Evolutionary conservation across 140 eudicot genomes (phyloP).

Genomic region (Stevia rebaudiana): DNA sequence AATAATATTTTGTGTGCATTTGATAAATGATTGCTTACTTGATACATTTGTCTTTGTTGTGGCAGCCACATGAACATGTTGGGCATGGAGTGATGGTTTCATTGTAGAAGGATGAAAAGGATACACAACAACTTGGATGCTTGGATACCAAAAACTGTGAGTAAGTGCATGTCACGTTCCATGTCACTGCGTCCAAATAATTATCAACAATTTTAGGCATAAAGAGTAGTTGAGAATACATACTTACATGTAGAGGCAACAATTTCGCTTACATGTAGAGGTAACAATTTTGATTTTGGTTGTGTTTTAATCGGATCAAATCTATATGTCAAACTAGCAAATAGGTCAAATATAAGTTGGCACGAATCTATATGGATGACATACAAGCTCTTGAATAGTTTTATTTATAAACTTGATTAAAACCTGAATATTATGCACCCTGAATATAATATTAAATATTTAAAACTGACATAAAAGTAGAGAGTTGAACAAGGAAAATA

Average conservation of each 20-base stretch:
- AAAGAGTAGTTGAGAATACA: neutral
- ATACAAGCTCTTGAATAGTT: neutral
- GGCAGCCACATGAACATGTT: slow-evolving; percentile 83
- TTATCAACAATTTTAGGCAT: neutral
- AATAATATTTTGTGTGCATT: neutral
- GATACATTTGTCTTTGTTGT: slow-evolving; percentile 58
- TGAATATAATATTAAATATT: too few species aligned
- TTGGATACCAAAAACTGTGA: slow-evolving; percentile 65
- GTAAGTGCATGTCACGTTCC: slow-evolving; percentile 92
- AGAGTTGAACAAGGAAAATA: too few species aligned
- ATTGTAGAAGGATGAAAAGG: slow-evolving; percentile 91
- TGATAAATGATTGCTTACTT: slow-evolving; percentile 36
- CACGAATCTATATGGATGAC: too few species aligned
- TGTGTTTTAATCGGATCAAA: neutral
- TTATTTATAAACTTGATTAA: neutral
- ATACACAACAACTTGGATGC: slow-evolving; percentile 74
- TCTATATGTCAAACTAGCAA: too few species aligned
- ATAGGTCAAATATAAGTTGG: too few species aligned
- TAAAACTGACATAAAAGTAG: too few species aligned
- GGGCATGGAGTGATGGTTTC: slow-evolving; percentile 88
- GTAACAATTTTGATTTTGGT: neutral
- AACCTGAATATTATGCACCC: too few species aligned
- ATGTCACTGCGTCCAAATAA: slow-evolving; percentile 63
- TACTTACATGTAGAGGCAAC: too few species aligned
- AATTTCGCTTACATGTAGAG: neutral